phyloP scores from a whole-genome alignment of 257 asterid species.

The Leonotis leonurus region DNA sequence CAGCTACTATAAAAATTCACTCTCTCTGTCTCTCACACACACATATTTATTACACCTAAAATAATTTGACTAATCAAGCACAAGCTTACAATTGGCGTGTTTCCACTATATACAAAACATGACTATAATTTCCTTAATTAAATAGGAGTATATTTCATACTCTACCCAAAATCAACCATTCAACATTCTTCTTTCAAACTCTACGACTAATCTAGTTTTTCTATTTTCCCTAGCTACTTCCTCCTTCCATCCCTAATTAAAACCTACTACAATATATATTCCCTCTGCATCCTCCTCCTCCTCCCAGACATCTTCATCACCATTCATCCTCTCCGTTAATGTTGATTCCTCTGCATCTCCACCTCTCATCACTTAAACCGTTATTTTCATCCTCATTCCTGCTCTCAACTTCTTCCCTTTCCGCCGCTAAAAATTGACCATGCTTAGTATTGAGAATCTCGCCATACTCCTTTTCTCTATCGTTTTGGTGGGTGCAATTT shows the following conservation, averaged over 20 bases:
- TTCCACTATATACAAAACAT: conserved; percentile 14
- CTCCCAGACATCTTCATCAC: background rate
- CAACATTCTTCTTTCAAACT: conserved; percentile 24
- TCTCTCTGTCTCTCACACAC: conserved; percentile 2
- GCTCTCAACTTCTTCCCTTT: background rate
- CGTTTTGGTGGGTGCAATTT: conserved; percentile 14
- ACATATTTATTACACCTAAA: conserved; percentile 19
- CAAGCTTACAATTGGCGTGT: conserved; percentile 12
- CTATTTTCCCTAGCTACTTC: too few species aligned
- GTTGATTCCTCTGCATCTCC: background rate
- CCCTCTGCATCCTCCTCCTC: too few species aligned
- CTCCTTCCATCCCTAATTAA: background rate
- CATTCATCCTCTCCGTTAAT: conserved; percentile 9
- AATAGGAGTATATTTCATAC: too few species aligned
- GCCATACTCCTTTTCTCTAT: conserved; percentile 25
- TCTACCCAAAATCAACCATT: conserved; percentile 15
- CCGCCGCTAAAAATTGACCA: conserved; percentile 11
- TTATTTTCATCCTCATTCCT: background rate
- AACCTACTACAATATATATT: background rate
- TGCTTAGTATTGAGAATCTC: conserved; percentile 34
- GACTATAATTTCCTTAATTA: too few species aligned
- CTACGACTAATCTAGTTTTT: conserved; percentile 12
- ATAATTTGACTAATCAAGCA: conserved; percentile 17
- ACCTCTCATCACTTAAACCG: background rate
- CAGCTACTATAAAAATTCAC: conserved; percentile 25